Base-by-base conservation (phyloP, 257 asterid genomes). In the Fraxinus americana region DNA sequence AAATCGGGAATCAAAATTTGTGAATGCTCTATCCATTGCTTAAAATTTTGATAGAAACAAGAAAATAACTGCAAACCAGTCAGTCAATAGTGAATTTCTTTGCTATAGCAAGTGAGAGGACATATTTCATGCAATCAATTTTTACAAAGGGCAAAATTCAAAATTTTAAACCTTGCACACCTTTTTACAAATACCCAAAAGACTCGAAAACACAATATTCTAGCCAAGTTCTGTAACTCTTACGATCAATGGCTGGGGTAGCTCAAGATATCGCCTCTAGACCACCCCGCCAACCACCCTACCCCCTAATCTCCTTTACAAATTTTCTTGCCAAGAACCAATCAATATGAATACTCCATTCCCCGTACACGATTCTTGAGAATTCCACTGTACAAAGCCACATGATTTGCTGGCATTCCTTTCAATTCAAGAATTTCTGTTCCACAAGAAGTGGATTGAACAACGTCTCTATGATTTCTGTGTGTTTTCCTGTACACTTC, bases 381-480 rank as follows among this genome's bases (percentile, higher is more conserved):
- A 21, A 82, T 75, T 16, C 83, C 86, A 14, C 45, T 41, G 70
- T 83, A 86, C 78, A 86, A 48, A 13, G 83, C 85, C 59, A 13
- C 70, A 27, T 83, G 81, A 63, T 86, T 83, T 5, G 82, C 82
- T 3, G 83, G 87, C 83, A 83, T 74, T 29, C 82, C 79, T 71
- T 32, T 67, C 71, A 45, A 13, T 3, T 67, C 67, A 74, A 74
- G 67, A 74, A 52, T 61, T 57, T 43, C 72, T 7, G 70, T 35
- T 45, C 82, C 80, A 38, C 85, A 84, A 19, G 71, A 77, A 71
- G 5, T 34, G 25, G 54, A 54, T 17, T 29, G 77, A 52, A 39
- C 21, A 11, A 61, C 17, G 1, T 38, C 75, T 72, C 9, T 59
- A 23, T 9, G 77, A n/a, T 72, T 50, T 66, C 75, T 41, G 19